A percentile compares a stretch with the other conserved stretches of the same genome.
Conservation (phyloP, 2,329 filamentous ascomycete species). For the Colletotrichum sp. region DNA sequence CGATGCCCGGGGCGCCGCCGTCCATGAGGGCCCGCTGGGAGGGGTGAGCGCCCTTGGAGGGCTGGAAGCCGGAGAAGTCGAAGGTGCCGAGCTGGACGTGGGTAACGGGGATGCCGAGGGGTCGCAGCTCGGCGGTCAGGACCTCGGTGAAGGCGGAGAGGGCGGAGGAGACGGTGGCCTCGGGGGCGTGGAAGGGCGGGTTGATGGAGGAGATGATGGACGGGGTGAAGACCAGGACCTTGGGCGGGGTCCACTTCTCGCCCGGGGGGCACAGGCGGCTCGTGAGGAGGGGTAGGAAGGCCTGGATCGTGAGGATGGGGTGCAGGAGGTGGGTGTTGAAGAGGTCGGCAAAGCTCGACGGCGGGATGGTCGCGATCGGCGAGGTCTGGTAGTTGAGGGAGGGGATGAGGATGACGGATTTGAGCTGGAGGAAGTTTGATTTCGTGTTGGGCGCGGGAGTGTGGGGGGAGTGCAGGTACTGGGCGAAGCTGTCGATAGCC, state of each 20-base stretch:
- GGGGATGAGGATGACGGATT: slow-evolving; percentile 83
- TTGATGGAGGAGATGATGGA: slow-evolving; percentile 81
- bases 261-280: slow-evolving; percentile 60
- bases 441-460: slow-evolving; percentile 77
- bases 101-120: slow-evolving; percentile 78
- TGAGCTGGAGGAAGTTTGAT: slow-evolving; percentile 76
- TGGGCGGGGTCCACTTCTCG: slow-evolving; percentile 60
- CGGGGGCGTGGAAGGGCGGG: slow-evolving; percentile 82
- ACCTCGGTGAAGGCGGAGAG: slow-evolving; percentile 86
- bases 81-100: slow-evolving; percentile 93
- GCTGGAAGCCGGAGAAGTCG: slow-evolving; percentile 75
- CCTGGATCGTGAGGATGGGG: slow-evolving; percentile 86
- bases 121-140: slow-evolving; percentile 77
- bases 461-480: slow-evolving; percentile 76
- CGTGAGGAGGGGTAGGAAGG: slow-evolving; percentile 82
- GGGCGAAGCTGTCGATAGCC: slow-evolving; percentile 74
- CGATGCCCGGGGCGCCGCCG: slow-evolving; percentile 40
- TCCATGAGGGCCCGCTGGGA: slow-evolving; percentile 43
- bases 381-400: slow-evolving; percentile 81
- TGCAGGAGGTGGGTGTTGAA: slow-evolving; percentile 92
- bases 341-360: slow-evolving; percentile 85
- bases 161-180: slow-evolving; percentile 84
- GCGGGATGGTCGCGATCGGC: slow-evolving; percentile 83
- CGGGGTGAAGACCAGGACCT: slow-evolving; percentile 79
- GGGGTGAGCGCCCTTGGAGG: slow-evolving; percentile 44